phyloP scores from a whole-genome alignment of 306 rosid species.

The Vigna trinervia region DNA sequence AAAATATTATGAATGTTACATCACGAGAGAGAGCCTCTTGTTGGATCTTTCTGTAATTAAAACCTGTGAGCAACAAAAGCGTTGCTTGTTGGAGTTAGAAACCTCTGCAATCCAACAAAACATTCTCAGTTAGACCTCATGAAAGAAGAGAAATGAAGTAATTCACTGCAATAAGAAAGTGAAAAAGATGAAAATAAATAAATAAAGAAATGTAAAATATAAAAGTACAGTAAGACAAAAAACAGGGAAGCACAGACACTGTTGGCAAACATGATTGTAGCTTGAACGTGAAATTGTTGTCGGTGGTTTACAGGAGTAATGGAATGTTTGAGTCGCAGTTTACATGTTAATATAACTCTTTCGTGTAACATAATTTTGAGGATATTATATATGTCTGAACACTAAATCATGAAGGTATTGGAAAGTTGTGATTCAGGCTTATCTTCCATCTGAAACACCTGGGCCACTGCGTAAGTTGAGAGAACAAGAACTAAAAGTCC shows the following conservation, averaged over 20 bases:
- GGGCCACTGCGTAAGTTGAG: slow-evolving; percentile 62
- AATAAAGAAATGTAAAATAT: background rate
- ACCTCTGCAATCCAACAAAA: background rate
- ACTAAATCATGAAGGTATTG: background rate
- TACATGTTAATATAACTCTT: background rate
- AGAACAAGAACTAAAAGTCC: slow-evolving; percentile 70
- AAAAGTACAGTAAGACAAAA: background rate
- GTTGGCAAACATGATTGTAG: background rate
- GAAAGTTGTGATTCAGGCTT: slow-evolving; percentile 57
- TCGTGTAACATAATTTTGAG: background rate
- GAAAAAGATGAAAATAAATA: too few species aligned
- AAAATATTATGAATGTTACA: background rate
- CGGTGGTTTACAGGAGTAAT: background rate
- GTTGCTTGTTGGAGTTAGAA: slow-evolving; percentile 6
- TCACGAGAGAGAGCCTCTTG: background rate
- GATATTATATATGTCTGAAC: background rate
- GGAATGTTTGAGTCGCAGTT: background rate
- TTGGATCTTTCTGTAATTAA: background rate
- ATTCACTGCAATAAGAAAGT: background rate
- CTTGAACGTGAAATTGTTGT: background rate
- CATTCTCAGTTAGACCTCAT: background rate
- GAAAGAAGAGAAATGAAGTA: background rate
- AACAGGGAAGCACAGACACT: background rate
- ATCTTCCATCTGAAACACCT: slow-evolving; percentile 80
- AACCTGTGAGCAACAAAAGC: background rate